Evolutionary conservation across 164 flowering plant species (phyloP), one percentile per base, ranked within the genome.

Genomic region (Tetracentron sinense): DNA sequence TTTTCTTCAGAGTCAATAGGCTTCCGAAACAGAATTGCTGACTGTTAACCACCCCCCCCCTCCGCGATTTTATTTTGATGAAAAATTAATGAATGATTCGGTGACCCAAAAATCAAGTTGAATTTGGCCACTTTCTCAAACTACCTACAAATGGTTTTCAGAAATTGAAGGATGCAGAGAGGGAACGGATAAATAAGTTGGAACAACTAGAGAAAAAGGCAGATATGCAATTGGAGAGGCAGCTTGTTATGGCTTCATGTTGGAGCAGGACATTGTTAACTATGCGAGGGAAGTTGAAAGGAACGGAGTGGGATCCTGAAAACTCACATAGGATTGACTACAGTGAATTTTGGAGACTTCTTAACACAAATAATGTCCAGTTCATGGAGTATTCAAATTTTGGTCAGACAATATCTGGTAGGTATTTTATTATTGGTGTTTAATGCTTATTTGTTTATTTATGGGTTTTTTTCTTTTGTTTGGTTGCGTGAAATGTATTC

Each of bases 251-350:
- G 96, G 95, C 97, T 65, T 90, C 97, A 2, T 60, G 64, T 50
- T 93, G 98, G 98, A 89, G 97, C 63, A 78, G 97, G 79, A 61
- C 78, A 7, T 75, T 93, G 71, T 69, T 90, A 72, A 76, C 86
- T 21, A 54, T 83, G 78, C 85, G 80, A 29, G 96, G 97, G 50
- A 93, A 87, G 72, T 70, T 93, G 75, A 90, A 83, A 66, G 97
- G 97, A 48, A 84, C 97, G 3, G 88, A 90, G 73, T 93, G 90
- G 92, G 95, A 93, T 74, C 98, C 98, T 58, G 85, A 78, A 64
- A 86, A 80, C 71, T 88, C 96, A 28, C 94, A 89, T 61, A 68
- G 62, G 76, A 93, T 93, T 60, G 77, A 82, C 54, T 93, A 75
- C 54, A 90, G 94, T 78, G 97, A 93, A 44, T 93, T 93, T 64